Evolutionary conservation across 2,329 filamentous ascomycete genomes (phyloP), one percentile per base, ranked within the genome.

Genomic region (Aspergillus fischeri): DNA sequence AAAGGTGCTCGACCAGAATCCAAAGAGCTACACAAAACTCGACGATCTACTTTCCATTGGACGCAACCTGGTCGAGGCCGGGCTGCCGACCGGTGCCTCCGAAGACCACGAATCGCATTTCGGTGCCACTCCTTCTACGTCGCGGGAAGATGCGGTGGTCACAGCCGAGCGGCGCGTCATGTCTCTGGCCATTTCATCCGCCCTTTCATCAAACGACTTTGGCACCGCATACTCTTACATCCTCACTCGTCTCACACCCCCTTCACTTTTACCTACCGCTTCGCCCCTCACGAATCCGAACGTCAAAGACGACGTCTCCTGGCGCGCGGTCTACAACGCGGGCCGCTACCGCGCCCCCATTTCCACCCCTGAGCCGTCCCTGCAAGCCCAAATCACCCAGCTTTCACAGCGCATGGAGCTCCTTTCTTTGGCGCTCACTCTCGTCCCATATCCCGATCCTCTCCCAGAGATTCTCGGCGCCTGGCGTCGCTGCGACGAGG

Each of bases 141-240:
- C 64, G 42, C 51, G 58, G 49, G 68, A 72, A 41, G 62, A 75
- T 29, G 62, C 66, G 5, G 52, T 68, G n/a, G 52, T 73, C 57
- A 70, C 72, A n/a, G 74, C 77, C 8, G 75, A 78, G 60, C 75
- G 77, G 32, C 75, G 78, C 45, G 76, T 81, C 47, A 79, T 73
- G 49, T 76, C 75, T 38, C 72, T 78, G 53, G 77, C 78, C 45
- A 77, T 79, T 52, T 73, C 73, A 41, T 76, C 77, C 3, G 77
- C 77, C n/a, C 68, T 79, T 3, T 60, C 67, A 48, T 69, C 72
- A 28, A 66, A 77, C 60, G 77, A 79, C 59, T 79, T 80, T 55
- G 84, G 86, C 61, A 88, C 85, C 1, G 85, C 85, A 7, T 87
- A 88, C 69, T 86, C 84, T 5, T 87, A 87, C 67, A 83, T 87